A percentile compares a stretch with the other conserved stretches of the same genome.
phyloP scores from a whole-genome alignment of 257 asterid species.

The Forsythia viridissima region DNA sequence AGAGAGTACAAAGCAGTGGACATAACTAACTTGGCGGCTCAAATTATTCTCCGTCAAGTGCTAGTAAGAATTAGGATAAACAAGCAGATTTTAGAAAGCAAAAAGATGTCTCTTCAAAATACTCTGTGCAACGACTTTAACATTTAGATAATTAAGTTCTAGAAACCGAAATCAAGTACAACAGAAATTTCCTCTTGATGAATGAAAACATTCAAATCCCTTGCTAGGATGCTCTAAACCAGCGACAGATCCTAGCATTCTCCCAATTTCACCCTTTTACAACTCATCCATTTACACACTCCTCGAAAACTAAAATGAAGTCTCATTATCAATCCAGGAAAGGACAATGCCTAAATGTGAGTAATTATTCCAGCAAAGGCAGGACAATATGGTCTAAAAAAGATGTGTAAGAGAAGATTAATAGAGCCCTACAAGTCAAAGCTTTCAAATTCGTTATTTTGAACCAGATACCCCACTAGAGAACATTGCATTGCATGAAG shows the following conservation, averaged over 20 bases:
- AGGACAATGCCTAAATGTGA: background rate
- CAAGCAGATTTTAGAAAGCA: background rate
- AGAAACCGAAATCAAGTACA: background rate
- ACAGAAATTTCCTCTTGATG: background rate
- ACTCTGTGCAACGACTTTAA: too few species aligned
- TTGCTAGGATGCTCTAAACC: background rate
- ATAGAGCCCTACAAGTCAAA: background rate
- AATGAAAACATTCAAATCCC: background rate
- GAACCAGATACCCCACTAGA: background rate
- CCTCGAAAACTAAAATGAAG: background rate
- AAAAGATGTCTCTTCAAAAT: background rate
- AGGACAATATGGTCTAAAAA: background rate
- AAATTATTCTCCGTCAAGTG: background rate
- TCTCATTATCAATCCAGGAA: background rate
- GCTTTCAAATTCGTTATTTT: too few species aligned
- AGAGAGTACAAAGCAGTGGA: background rate
- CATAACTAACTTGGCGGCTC: background rate
- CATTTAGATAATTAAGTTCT: background rate
- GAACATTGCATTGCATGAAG: background rate
- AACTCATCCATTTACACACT: background rate
- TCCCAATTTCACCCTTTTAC: background rate
- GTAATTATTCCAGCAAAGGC: background rate
- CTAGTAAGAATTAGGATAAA: background rate
- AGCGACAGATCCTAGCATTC: background rate
- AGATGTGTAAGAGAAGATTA: background rate